Base-by-base conservation (phyloP, 345 rosid genomes). In the Populus davidiana region DNA sequence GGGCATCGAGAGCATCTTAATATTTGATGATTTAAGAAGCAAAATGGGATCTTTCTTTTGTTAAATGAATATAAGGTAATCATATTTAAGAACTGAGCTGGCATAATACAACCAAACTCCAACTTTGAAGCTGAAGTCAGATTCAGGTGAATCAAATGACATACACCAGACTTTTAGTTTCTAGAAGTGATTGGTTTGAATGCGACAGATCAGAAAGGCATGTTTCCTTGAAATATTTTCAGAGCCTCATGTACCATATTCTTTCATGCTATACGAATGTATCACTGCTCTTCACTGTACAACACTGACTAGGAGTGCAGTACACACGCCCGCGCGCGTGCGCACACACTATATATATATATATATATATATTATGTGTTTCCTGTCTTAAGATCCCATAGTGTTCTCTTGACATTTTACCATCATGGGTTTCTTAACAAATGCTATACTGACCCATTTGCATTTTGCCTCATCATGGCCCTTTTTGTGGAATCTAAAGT, bases 401-500 rank as follows among this genome's bases (percentile, higher is more conserved):
- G 14, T 29, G 33, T 20, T 64, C 29, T 18, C 33, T 61, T 71
- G 76, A 66, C 70, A 69, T 64, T 47, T 8, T 78, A 39, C 44
- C 62, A 70, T 50, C 52, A 35, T 66, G 75, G 11, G 10, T 21
- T 59, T 64, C 76, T 5, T 31, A 20, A 12, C 17, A 41, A 56
- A 25, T 14, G 8, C 27, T 21, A 7, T 27, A 56, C 50, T 36
- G 16, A n/a, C 16, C 63, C 25, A 29, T 52, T 61, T 67, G 23
- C 29, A 5, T 65, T 39, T 81, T 41, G 62, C 63, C 74, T 16
- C 33, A 33, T 65, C 27, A 68, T 38, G 70, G 33, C 54, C 64
- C 65, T 64, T 54, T 41, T 56, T 70, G 41, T 76, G 13, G 64
- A 71, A 72, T 39, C 64, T 86, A 31, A 84, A 52, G 11, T 16